phyloP scores from a whole-genome alignment of 768 basidiomycete species.

The Mycena vulgaris region DNA sequence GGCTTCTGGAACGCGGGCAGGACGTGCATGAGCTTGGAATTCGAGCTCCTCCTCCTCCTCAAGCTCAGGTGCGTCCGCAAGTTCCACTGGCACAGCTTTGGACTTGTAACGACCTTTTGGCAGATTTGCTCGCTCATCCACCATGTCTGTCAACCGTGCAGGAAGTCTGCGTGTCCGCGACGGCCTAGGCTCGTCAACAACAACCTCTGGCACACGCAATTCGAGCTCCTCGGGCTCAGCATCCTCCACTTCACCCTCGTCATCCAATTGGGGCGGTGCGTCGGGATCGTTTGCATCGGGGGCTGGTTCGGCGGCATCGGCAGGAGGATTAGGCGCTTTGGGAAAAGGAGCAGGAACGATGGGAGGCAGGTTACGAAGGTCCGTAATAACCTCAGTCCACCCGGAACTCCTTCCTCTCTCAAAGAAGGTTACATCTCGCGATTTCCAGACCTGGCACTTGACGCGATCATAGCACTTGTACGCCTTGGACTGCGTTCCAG shows the following conservation, averaged over 20 bases:
- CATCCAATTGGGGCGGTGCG: not conserved
- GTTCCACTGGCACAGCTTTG: not conserved
- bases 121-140: conserved; percentile 7
- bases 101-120: conserved; percentile 13
- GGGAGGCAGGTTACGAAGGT: conserved; percentile 12
- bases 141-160: not conserved
- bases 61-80: not conserved
- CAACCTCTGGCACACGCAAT: not conserved
- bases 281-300: not conserved
- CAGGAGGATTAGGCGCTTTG: not conserved
- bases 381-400: conserved; percentile 5
- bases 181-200: not conserved
- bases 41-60: conserved; percentile 14
- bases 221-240: not conserved
- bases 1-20: not conserved
- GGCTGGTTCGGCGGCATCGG: not conserved
- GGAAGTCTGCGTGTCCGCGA: conserved; percentile 1
- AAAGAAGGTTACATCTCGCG: conserved; percentile 4
- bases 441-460: not conserved
- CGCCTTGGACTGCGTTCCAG: not conserved
- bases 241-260: not conserved
- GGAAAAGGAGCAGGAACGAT: conserved; percentile 1
- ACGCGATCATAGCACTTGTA: conserved; percentile 9
- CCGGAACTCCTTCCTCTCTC: conserved; percentile 6
- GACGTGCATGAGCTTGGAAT: conserved; percentile 8